Base-by-base conservation (phyloP, 352 stramenopile genomes). In the Blastocystis hominis region DNA sequence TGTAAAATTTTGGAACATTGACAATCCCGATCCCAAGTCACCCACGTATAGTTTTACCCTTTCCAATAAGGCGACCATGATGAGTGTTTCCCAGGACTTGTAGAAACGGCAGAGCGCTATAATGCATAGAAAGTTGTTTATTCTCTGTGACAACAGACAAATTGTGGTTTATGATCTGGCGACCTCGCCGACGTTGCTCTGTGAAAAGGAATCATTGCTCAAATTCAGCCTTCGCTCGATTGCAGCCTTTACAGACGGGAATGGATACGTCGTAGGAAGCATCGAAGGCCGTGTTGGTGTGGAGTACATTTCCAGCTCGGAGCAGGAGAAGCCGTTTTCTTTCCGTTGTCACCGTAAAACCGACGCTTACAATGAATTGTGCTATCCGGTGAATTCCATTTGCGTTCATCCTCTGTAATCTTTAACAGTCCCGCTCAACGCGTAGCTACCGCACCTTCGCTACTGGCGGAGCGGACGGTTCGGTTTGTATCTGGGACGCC, bases 321-420 rank as follows among this genome's bases (percentile, higher is more conserved):
- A 61, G 38, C 61, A 62, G 10, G 90, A 91, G 9, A 93, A 93
- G 61, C 97, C 94, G 88, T 98, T 98, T 90, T 95, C 95, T 50
- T 98, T 98, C 92, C 98, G 98, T 88, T 98, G 96, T 89, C 96
- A 98, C 90, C 90, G 93, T 53, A 93, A 95, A 46, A 93, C 94
- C 78, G 93, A 93, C 59, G 15, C 44, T 9, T 69, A 68, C 24
- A 50, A 24, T 17, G 72, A 84, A 15, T 91, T 94, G 75, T 92
- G 97, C 50, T 98, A 96, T 90, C 94, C 94, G 0, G 94, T 98
- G 3, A 98, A 98, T 90, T 89, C 93, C 15, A 93, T 98, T 76
- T 93, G 93, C 1, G 98, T 98, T 91, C 95, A 98, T 91, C 95
- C 94, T 38, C 91, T 90, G 80, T 92, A 40, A n/a, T 13, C 6